A percentile compares a stretch with the other conserved stretches of the same genome.
phyloP scores from a whole-genome alignment of 345 rosid genomes.

The Citrus medica region DNA sequence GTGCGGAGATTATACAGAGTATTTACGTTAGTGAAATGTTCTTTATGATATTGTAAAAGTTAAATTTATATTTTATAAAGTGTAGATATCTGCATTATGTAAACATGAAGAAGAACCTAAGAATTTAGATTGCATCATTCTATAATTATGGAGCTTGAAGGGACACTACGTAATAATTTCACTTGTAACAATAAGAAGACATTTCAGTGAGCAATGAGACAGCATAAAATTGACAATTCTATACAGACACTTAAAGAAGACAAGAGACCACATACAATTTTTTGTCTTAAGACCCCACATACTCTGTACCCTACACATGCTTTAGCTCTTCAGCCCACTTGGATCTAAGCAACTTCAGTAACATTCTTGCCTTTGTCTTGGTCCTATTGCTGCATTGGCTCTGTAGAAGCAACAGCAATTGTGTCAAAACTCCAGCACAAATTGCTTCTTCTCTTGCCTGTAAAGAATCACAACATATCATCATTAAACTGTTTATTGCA shows the following conservation, averaged over 20 bases:
- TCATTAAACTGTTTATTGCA: constrained; percentile 39
- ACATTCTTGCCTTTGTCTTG: constrained; percentile 42
- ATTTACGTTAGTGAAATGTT: too few relatives aligned
- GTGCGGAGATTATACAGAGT: too few relatives aligned
- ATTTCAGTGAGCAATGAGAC: background rate
- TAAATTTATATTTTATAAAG: too few relatives aligned
- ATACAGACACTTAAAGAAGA: background rate
- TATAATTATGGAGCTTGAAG: background rate
- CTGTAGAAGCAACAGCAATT: constrained; percentile 53
- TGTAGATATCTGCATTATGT: background rate
- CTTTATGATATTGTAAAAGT: accelerated
- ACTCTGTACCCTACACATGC: background rate
- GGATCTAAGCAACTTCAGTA: constrained; percentile 54
- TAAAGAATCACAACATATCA: constrained; percentile 38
- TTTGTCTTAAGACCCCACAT: background rate
- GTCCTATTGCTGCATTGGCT: constrained; percentile 56
- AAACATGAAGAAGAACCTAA: background rate
- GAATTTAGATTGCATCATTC: background rate
- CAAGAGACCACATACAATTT: background rate
- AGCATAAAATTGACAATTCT: constrained; percentile 13
- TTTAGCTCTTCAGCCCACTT: constrained; percentile 28
- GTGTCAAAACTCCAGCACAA: constrained; percentile 40
- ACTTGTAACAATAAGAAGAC: background rate
- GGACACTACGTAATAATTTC: background rate
- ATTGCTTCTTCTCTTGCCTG: constrained; percentile 52